Percentiles rank a stretch among this genome's conserved stretches.
Conservation (phyloP, 768 basidiomycete species). For the Leccinum obscurum region DNA sequence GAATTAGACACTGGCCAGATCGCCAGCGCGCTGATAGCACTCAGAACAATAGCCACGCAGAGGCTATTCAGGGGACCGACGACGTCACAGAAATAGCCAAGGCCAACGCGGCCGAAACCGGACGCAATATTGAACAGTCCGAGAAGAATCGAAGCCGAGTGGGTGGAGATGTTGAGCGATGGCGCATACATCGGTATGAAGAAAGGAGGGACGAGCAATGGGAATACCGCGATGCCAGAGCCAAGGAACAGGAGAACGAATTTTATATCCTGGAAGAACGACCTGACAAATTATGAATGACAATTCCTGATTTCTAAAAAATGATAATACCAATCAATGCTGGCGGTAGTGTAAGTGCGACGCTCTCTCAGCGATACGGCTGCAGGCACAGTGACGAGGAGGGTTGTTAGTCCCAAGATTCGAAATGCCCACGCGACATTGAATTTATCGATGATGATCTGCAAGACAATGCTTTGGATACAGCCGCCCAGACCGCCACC, state of each 20-base stretch:
- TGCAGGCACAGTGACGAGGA: conserved; percentile 27
- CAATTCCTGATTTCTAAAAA: background rate
- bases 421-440: conserved; percentile 35
- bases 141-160: conserved; percentile 27
- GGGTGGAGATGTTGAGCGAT: conserved; percentile 23
- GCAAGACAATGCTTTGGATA: conserved; percentile 29
- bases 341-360: conserved; percentile 14
- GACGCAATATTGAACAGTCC: conserved; percentile 37
- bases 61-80: conserved; percentile 34
- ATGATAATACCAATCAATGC: conserved; percentile 23
- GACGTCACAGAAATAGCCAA: conserved; percentile 30
- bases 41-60: conserved; percentile 27
- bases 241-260: conserved; percentile 32
- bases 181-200: conserved; percentile 30
- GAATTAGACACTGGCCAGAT: conserved; percentile 33
- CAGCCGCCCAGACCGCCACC: conserved; percentile 36
- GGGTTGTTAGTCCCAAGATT: conserved; percentile 31
- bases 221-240: conserved; percentile 36
- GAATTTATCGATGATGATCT: conserved; percentile 27
- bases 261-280: conserved; percentile 31
- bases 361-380: conserved; percentile 31
- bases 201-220: conserved; percentile 32
- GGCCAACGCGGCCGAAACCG: conserved; percentile 33
- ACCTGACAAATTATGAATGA: conserved; percentile 17
- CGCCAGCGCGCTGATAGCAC: conserved; percentile 32